Conservation (phyloP, 2,329 filamentous ascomycete genomes). For the Rutstroemia sp. region DNA sequence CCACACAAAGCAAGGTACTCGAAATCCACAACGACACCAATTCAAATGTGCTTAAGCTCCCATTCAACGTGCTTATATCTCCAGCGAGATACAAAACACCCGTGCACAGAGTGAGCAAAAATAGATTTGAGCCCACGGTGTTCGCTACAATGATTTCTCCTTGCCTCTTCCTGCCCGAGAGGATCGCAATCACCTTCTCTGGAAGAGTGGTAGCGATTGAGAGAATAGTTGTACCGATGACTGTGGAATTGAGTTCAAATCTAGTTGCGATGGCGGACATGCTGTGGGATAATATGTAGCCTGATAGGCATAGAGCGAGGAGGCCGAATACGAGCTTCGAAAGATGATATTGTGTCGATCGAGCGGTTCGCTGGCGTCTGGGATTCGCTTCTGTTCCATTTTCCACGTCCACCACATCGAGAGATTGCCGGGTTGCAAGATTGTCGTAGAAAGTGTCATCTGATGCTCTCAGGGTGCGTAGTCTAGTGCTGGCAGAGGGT, state of each 20-base stretch:
- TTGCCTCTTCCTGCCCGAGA: slow-evolving; percentile 40
- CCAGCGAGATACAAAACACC: slow-evolving; percentile 33
- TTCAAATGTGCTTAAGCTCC: slow-evolving; percentile 27
- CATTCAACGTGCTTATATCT: slow-evolving; percentile 21
- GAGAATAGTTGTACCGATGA: slow-evolving; percentile 41
- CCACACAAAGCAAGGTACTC: slow-evolving; percentile 21
- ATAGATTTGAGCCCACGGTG: slow-evolving; percentile 47
- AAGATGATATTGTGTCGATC: slow-evolving; percentile 32
- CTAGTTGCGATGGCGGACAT: slow-evolving; percentile 34
- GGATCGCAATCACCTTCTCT: slow-evolving; percentile 43
- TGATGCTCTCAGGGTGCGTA: background rate
- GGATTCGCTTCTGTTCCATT: background rate
- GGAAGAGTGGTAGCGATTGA: slow-evolving; percentile 46
- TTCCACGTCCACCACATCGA: background rate
- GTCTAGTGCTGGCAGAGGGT: background rate
- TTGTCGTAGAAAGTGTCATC: background rate
- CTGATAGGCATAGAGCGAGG: slow-evolving; percentile 37
- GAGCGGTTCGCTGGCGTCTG: no score
- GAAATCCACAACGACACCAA: slow-evolving; percentile 26
- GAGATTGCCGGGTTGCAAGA: background rate
- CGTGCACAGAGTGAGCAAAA: slow-evolving; percentile 43
- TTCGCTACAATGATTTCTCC: slow-evolving; percentile 44
- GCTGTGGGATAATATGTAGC: slow-evolving; percentile 41
- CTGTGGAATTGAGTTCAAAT: slow-evolving; percentile 36
- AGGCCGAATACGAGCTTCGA: slow-evolving; percentile 38